Evolutionary conservation across 139 green algal genomes (phyloP), one percentile per base, ranked within the genome.

Genomic region (Mesotaenium endlicherianum): DNA sequence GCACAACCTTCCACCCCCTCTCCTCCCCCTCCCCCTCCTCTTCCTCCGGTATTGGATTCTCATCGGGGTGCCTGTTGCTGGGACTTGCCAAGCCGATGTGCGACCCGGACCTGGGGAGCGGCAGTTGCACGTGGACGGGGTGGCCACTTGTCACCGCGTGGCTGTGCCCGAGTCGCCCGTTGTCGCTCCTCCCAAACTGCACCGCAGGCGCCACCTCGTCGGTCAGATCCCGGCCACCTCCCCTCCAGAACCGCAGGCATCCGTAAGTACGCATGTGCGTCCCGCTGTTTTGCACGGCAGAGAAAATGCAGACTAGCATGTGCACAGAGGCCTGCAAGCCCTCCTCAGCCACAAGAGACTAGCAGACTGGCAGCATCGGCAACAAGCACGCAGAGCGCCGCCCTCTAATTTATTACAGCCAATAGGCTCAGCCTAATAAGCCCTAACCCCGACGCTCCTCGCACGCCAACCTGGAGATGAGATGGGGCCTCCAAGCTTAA

Each of bases 131-230:
- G 50, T 47, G 34, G 38, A 50, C 45, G 1, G 75, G 79, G n/a
- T 85, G 38, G 36, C 79, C 79, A 74, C 41, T 81, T 57, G 79
- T 84, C 30, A 84, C 39, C n/a, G 55, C 36, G 30, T n/a, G 30
- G 36, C 31, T 40, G n/a, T 44, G 53, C n/a, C 79, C 79, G 26
- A 85, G 70, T 39, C 79, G 43, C 20, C 79, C 79, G 11, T 85
- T 45, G 79, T 85, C 79, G 14, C 36, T 68, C 47, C 79, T 85
- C 38, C 79, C 79, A 75, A 85, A 85, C 79, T 85, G 79, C 16
- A 43, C 58, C 38, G n/a, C n/a, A 14, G 64, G 14, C 14, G 64
- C 38, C 64, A 14, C 11, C 14, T 14, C 64, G 16, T n/a, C n/a
- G n/a, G n/a, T n/a, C 14, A 75, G 40, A 75, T 14, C 39, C 64